These are phyloP conservation scores for Boletus rubroflammeus DNA, from an alignment of 768 basidiomycete genomes.

Conservation along the genomic window DNA sequence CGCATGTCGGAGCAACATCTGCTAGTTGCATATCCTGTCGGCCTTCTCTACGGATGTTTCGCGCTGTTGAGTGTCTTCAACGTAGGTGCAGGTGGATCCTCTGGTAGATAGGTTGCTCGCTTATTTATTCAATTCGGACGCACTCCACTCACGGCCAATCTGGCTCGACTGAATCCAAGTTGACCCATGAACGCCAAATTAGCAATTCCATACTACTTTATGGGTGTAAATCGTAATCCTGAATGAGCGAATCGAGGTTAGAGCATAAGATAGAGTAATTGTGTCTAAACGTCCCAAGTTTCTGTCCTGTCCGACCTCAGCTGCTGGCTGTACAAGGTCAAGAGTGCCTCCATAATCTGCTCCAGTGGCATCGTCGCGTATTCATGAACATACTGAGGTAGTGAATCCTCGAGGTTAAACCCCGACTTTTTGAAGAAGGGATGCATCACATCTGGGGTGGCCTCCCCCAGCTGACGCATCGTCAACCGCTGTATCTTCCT, in stretches of 20 bases:
- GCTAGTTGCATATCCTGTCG: constrained; percentile 95
- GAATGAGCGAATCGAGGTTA: neutral
- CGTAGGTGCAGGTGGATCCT: constrained; percentile 37
- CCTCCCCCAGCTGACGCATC: constrained; percentile 83
- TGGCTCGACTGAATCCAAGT: neutral
- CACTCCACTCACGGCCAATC: neutral
- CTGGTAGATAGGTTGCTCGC: constrained; percentile 27
- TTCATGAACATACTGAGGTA: constrained; percentile 87
- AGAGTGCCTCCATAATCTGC: constrained; percentile 75
- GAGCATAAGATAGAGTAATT: neutral
- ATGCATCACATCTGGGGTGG: constrained; percentile 86
- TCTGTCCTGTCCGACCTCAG: constrained; percentile 36
- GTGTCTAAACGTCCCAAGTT: constrained; percentile 12
- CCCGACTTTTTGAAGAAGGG: constrained; percentile 83
- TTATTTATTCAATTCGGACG: constrained; percentile 11
- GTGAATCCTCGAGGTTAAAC: constrained; percentile 76
- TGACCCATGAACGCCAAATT: neutral
- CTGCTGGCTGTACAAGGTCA: constrained; percentile 76
- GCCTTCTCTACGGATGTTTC: constrained; percentile 90
- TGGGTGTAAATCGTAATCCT: neutral
- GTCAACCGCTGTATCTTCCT: constrained; percentile 76
- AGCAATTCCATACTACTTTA: neutral
- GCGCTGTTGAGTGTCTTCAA: constrained; percentile 91
- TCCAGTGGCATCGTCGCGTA: constrained; percentile 81
- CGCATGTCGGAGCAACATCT: constrained; percentile 94